phyloP scores from a whole-genome alignment of 345 rosid species.

The Psidium guajava region DNA sequence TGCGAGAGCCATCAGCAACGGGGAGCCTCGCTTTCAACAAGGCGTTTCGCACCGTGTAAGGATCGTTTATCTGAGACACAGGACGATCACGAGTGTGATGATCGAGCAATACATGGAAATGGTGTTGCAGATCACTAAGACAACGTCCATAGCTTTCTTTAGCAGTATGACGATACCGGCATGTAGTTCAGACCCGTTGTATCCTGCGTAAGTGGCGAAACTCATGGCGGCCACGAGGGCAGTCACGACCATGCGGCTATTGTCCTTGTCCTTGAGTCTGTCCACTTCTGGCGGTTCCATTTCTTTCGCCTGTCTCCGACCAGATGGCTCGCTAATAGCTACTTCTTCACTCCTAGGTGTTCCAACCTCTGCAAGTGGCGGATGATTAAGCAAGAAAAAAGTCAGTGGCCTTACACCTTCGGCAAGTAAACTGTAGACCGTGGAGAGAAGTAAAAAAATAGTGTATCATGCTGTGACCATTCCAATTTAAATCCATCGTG shows the following conservation, averaged over 20 bases:
- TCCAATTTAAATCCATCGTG: background rate
- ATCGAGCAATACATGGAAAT: background rate
- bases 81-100: background rate
- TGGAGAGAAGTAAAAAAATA: too few relatives aligned
- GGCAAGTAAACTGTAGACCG: too few relatives aligned
- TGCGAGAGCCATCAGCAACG: background rate
- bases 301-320: background rate
- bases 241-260: background rate
- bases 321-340: background rate
- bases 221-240: background rate
- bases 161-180: background rate
- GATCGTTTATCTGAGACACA: background rate
- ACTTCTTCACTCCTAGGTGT: background rate
- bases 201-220: background rate
- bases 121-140: background rate
- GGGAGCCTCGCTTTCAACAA: too few relatives aligned
- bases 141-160: background rate
- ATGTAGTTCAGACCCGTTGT: too few relatives aligned
- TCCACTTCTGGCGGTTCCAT: too few relatives aligned
- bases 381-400: too few relatives aligned
- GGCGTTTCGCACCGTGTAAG: too few relatives aligned
- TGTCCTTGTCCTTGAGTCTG: too few relatives aligned
- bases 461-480: too few relatives aligned
- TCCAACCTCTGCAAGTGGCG: background rate
- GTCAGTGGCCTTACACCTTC: too few relatives aligned